Percentiles rank a stretch among this genome's conserved stretches.
These are phyloP conservation scores for Claviceps capensis DNA, from an alignment of 2,329 filamentous ascomycete species.

Conservation along the genomic window DNA sequence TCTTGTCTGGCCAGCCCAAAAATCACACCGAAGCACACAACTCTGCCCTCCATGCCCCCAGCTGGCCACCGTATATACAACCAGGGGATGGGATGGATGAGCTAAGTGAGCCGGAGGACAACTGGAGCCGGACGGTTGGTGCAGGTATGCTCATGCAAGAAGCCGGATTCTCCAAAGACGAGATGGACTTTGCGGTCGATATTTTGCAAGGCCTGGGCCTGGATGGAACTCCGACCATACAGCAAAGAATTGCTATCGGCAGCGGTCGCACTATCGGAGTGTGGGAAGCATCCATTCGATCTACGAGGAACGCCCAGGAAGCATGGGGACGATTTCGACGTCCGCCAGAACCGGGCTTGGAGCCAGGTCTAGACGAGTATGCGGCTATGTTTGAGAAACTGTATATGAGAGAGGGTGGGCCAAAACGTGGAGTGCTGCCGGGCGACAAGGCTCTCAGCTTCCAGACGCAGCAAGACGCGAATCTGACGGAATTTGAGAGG, in stretches of 20 bases:
- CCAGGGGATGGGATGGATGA: slow-evolving; percentile 48
- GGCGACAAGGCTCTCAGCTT: slow-evolving; percentile 46
- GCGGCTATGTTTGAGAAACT: slow-evolving; percentile 48
- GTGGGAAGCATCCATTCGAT: slow-evolving; percentile 44
- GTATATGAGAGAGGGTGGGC: slow-evolving; percentile 18
- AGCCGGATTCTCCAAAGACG: slow-evolving; percentile 36
- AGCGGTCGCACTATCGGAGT: slow-evolving; percentile 10
- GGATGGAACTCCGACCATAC: slow-evolving; percentile 42
- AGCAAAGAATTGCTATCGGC: slow-evolving; percentile 22
- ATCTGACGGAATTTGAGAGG: slow-evolving; percentile 50
- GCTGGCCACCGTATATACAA: slow-evolving; percentile 48
- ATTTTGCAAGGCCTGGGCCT: slow-evolving; percentile 38
- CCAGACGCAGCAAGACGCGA: slow-evolving; percentile 25
- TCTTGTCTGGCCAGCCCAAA: slow-evolving; percentile 40
- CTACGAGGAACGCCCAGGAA: slow-evolving; percentile 47
- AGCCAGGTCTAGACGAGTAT: slow-evolving; percentile 33
- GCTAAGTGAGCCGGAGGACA: slow-evolving; percentile 33
- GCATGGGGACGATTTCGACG: slow-evolving; percentile 40
- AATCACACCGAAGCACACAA: slow-evolving; percentile 34
- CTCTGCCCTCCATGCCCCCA: slow-evolving; percentile 32
- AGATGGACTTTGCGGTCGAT: slow-evolving; percentile 34
- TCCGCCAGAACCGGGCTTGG: slow-evolving; percentile 19
- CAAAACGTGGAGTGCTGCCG: slow-evolving; percentile 26
- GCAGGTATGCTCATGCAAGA: slow-evolving; percentile 41
- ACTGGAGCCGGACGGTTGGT: slow-evolving; percentile 37